Evolutionary conservation across 495 filamentous ascomycete genomes (phyloP), one percentile per base, ranked within the genome.

Genomic region (Parathielavia hyrcaniae): DNA sequence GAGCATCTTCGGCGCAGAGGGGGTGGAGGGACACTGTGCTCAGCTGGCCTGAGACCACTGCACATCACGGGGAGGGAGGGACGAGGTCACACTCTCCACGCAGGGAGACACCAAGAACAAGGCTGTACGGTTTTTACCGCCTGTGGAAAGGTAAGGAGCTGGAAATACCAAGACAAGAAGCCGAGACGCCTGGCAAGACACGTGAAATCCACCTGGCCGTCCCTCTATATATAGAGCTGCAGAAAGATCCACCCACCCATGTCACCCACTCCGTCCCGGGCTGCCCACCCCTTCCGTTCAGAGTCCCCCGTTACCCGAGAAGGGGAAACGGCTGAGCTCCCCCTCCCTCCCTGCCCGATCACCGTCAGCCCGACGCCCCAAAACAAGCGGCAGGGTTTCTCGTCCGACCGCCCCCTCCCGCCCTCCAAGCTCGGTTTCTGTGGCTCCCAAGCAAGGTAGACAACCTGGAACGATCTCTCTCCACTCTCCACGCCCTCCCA

Each of bases 241-340:
- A 38, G 12, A n/a, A n/a, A 46, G 7, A 11, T 16, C 41, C 53
- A 53, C 39, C 22, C 39, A 44, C 26, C 30, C 48, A 20, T 50
- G 30, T 35, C 45, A 48, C 52, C 30, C 46, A 55, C 52, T 46
- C 11, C n/a, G 35, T 43, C 19, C 49, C 11, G n/a, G n/a, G n/a
- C n/a, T n/a, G 20, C 50, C 50, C 17, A 16, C 38, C 51, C 39
- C 36, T 22, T 17, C 50, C 11, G 4, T 32, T 34, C 26, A 43
- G 38, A 53, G 39, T 22, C 51, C 51, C 58, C 64, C 55, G 48
- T 32, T 11, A 56, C 67, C 67, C 65, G 50, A 41, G 61, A 71
- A 69, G 56, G n/a, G 58, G 69, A 66, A 66, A 64, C 67, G 55
- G 55, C 54, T 50, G 17, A 45, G 39, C 52, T 16, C 35, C 20